Evolutionary conservation across 305 asterid genomes (phyloP), one percentile per base, ranked within the genome.

Genomic region (Fraxinus latifolia): DNA sequence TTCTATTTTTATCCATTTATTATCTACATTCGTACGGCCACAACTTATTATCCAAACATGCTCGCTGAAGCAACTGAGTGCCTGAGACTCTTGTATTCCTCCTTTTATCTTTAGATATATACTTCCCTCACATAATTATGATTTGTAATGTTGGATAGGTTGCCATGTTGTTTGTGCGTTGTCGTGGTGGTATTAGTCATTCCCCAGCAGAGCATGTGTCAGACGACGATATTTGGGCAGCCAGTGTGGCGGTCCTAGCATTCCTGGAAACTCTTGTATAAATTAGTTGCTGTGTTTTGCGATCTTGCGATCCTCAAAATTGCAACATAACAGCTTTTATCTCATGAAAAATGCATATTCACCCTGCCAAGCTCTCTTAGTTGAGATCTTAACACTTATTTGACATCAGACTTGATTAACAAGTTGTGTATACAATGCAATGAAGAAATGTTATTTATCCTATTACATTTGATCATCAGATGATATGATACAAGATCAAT

Each of bases 131-230:
- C 75, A 31, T 31, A 14, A 9, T 25, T 3, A 65, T 70, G 42
- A 31, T 70, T 70, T 44, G 60, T 23, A 44, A 44, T 37, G 77
- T 75, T 82, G 80, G 19, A 58, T 79, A 95, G 99, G 97, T 93
- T 6, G 97, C 92, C n/a, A 96, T 94, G 98, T 84, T 96, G 55
- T 96, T 96, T 84, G 97, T 96, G 74, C 95, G 97, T 4, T 96
- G 99, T 36, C 98, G 97, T 12, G 98, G 99, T 36, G 99, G 99
- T 32, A 89, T 93, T 55, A 96, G 98, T 86, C 99, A 96, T 86
- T 96, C 99, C 34, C 99, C 99, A 0, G 97, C 89, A 3, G 99
- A 96, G 90, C 92, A 92, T 87, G 98, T 93, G 42, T 77, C 84
- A 36, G 97, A 91, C 7, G 95, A 93, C 70, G 98, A 94, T 85